A percentile compares a stretch with the other conserved stretches of the same genome.
These are phyloP conservation scores for Tolypocladium tropicale DNA, from an alignment of 2,329 filamentous ascomycete genomes.

Conservation along the genomic window DNA sequence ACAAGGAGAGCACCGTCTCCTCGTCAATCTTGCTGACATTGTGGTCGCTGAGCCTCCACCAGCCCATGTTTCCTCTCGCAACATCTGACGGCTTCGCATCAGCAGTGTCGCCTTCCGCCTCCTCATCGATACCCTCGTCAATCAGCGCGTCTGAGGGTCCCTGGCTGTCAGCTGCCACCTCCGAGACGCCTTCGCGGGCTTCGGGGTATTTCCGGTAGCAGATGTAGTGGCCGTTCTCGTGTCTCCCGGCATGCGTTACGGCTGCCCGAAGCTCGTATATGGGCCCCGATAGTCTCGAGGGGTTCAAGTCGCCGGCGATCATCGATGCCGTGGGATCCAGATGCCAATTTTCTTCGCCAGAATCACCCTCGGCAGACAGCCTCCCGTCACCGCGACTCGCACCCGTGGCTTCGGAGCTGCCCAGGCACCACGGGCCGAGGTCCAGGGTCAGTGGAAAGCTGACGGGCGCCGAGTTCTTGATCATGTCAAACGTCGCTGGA, in stretches of 20 bases:
- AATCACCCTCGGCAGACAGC: conserved; percentile 9
- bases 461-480: conserved; percentile 76
- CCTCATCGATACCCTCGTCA: conserved; percentile 1
- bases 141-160: neutral
- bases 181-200: conserved; percentile 3
- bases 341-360: conserved; percentile 54
- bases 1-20: conserved; percentile 60
- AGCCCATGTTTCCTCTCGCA: conserved; percentile 37
- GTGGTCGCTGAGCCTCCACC: conserved; percentile 91
- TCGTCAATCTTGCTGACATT: conserved; percentile 68
- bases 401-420: conserved; percentile 32
- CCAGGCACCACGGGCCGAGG: conserved; percentile 76
- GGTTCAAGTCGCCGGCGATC: conserved; percentile 46
- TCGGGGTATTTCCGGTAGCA: conserved; percentile 68
- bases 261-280: conserved; percentile 74
- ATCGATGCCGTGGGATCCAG: conserved; percentile 61
- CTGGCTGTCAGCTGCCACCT: neutral
- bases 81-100: conserved; percentile 2
- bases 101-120: conserved; percentile 4
- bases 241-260: conserved; percentile 79
- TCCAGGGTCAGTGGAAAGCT: conserved; percentile 66
- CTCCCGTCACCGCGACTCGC: neutral
- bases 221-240: conserved; percentile 94
- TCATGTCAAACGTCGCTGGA: conserved; percentile 65
- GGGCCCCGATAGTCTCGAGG: conserved; percentile 43